Percentiles rank a stretch among this genome's conserved stretches.
Evolutionary conservation across 306 rosid species (phyloP).

Genomic region (Quillaja saponaria): DNA sequence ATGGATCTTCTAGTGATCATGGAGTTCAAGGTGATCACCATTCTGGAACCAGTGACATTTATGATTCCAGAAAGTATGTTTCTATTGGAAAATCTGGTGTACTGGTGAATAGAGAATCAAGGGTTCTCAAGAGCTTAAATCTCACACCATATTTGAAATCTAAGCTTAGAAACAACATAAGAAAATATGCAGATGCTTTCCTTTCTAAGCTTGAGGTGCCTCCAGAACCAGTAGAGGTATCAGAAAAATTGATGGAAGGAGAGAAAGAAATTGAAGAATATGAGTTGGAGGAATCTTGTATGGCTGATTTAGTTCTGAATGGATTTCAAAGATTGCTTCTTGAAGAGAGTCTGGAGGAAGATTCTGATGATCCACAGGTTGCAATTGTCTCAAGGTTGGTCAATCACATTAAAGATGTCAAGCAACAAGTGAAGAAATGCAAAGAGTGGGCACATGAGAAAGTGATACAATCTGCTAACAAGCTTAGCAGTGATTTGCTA

Average conservation of each 20-base stretch:
- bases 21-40: background rate
- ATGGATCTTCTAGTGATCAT: background rate
- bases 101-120: background rate
- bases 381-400: conserved; percentile 1
- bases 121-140: background rate
- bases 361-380: conserved; percentile 1
- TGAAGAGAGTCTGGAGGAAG: background rate
- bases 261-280: background rate
- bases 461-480: conserved; percentile 14
- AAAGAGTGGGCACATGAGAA: conserved; percentile 15
- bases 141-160: conserved; percentile 2
- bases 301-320: background rate
- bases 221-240: background rate
- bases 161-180: conserved; percentile 2
- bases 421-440: conserved; percentile 12
- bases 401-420: background rate
- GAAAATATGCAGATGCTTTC: background rate
- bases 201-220: conserved; percentile 1
- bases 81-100: background rate
- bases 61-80: conserved; percentile 1
- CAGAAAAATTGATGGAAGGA: background rate
- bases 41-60: background rate
- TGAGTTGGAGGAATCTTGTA: conserved; percentile 17
- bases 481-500: conserved; percentile 9
- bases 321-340: background rate